Evolutionary conservation across 345 rosid genomes (phyloP), one percentile per base, ranked within the genome.

Genomic region (Gossypium mustelinum): DNA sequence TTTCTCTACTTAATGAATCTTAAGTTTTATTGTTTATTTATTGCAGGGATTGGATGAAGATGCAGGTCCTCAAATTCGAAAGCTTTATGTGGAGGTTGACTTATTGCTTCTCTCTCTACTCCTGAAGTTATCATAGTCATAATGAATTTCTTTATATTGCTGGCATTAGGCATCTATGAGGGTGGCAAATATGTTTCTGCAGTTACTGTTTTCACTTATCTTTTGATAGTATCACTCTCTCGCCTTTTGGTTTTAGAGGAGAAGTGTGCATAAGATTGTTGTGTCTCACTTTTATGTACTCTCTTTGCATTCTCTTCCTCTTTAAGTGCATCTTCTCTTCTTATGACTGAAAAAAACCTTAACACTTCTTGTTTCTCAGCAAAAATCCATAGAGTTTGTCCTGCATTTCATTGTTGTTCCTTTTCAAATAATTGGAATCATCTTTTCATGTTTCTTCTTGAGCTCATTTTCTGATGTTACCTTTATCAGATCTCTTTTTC

Each of bases 11-110:
- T 20, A 47, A 13, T 48, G 9, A 73, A 34, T 72, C 73, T 79
- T 43, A 68, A 77, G 60, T 56, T 70, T 47, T 52, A 27, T 52
- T 72, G 55, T 73, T 65, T 79, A 18, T 70, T 76, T 73, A 59
- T 79, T 65, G 29, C 76, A 94, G 97, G 98, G 97, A 74, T 81
- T 92, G 82, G 98, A 92, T 83, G 97, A 91, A 76, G 94, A 89
- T 82, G 78, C 88, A 13, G 92, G 97, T 76, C 86, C 94, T 47
- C 94, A 90, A 78, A 87, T 89, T 74, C 87, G 98, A 87, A 92
- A 87, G 88, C 86, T 94, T 25, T 94, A 94, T 77, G 79, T 82
- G 34, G 90, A 89, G 93, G 98, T 91, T 82, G 74, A 43, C 74
- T 48, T 68, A 67, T 41, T 61, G 7, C 13, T 62, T 63, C 11